phyloP scores from a whole-genome alignment of 225 moss, liverwort and hornwort genomes.

The Bryum argenteum region DNA sequence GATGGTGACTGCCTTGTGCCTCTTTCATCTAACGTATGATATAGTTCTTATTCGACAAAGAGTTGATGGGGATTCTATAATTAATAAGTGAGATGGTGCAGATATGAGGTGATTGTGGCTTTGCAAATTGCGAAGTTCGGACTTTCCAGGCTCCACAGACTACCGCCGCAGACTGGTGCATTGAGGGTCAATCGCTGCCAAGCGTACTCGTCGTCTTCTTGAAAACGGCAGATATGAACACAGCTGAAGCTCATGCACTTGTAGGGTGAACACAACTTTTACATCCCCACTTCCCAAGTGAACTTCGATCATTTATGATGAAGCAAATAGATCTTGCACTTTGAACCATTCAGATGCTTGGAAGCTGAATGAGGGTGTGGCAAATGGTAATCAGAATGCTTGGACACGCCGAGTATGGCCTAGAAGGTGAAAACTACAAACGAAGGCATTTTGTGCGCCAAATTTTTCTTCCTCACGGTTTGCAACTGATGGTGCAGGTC shows the following conservation, averaged over 20 bases:
- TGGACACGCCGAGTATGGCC: too few relatives aligned
- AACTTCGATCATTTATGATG: too few relatives aligned
- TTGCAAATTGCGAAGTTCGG: not conserved
- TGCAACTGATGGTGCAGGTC: conserved; percentile 1
- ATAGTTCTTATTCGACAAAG: not conserved
- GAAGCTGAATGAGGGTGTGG: too few relatives aligned
- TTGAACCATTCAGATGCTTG: too few relatives aligned
- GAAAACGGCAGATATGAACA: not conserved
- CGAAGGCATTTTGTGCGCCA: too few relatives aligned
- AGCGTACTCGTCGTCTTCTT: conserved; percentile 8
- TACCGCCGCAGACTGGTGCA: not conserved
- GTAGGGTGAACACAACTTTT: not conserved
- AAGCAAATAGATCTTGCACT: not conserved
- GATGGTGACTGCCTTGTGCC: not conserved
- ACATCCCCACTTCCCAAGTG: not conserved
- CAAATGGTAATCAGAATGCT: too few relatives aligned
- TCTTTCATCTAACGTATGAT: not conserved
- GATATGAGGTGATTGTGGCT: not conserved
- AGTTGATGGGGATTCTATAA: not conserved
- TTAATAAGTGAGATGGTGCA: not conserved
- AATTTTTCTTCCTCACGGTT: too few relatives aligned
- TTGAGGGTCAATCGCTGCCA: not conserved
- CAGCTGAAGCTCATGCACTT: not conserved
- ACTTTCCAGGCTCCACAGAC: conserved; percentile 24
- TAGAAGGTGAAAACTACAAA: too few relatives aligned